phyloP scores from a whole-genome alignment of 768 basidiomycete genomes.

The Clathrus columnatus region DNA sequence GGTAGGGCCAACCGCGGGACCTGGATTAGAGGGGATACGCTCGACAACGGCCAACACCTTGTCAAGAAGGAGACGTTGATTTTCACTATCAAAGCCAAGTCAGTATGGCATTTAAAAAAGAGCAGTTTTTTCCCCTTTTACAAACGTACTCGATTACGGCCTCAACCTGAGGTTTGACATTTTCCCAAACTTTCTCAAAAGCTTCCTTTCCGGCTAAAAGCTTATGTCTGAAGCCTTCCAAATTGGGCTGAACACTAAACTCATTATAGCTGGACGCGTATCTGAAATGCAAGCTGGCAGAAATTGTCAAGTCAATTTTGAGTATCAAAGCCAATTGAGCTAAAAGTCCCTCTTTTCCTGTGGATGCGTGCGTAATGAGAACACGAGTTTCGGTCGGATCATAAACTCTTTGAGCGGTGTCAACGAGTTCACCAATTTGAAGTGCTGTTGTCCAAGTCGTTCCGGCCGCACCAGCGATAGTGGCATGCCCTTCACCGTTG shows the following conservation, averaged over 20 bases:
- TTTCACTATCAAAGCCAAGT: conserved; percentile 34
- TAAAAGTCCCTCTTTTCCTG: conserved; percentile 89
- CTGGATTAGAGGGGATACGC: conserved; percentile 54
- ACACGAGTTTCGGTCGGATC: conserved; percentile 91
- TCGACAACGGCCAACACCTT: conserved; percentile 83
- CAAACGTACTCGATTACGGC: conserved; percentile 64
- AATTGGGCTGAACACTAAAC: conserved; percentile 85
- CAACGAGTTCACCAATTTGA: conserved; percentile 96
- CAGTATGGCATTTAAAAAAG: neutral
- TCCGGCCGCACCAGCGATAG: conserved; percentile 96
- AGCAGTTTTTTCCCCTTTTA: too few species aligned
- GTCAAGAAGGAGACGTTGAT: conserved; percentile 79
- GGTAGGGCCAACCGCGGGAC: conserved; percentile 29
- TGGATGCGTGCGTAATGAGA: conserved; percentile 84
- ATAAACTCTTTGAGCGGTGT: conserved; percentile 90
- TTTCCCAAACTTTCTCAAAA: conserved; percentile 93
- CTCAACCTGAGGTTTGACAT: conserved; percentile 86
- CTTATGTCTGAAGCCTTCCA: conserved; percentile 81
- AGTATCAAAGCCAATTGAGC: conserved; percentile 82
- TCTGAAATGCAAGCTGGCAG: conserved; percentile 94
- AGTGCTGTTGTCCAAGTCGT: conserved; percentile 99
- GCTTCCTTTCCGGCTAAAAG: conserved; percentile 65
- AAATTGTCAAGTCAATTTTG: conserved; percentile 91
- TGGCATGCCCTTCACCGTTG: conserved; percentile 87
- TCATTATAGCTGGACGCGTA: conserved; percentile 96